phyloP scores from a whole-genome alignment of 2,329 filamentous ascomycete species.

The Fusarium sulawesiense region DNA sequence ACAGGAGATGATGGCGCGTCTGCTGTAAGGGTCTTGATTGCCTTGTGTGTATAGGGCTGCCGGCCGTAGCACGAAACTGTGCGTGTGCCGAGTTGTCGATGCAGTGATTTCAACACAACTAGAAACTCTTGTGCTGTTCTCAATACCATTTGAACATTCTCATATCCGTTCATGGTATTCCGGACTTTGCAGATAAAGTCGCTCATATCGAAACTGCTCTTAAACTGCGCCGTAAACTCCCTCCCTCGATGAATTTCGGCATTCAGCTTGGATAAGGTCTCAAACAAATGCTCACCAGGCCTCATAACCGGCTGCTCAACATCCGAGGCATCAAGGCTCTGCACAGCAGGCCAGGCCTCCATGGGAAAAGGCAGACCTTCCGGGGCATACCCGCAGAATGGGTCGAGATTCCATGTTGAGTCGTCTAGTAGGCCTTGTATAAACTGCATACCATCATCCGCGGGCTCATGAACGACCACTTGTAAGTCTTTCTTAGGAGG shows the following conservation, averaged over 20 bases:
- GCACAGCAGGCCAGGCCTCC: conserved; percentile 35
- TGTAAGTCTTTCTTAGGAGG: conserved; percentile 42
- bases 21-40: conserved; percentile 5
- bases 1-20: conserved; percentile 9
- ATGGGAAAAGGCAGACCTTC: conserved; percentile 34
- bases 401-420: conserved; percentile 33
- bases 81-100: conserved; percentile 39
- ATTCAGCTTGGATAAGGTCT: conserved; percentile 40
- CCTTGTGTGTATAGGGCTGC: conserved; percentile 10
- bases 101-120: conserved; percentile 40
- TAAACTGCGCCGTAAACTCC: conserved; percentile 17
- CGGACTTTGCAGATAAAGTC: conserved; percentile 32
- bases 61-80: conserved; percentile 8
- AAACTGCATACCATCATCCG: conserved; percentile 25
- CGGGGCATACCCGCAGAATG: conserved; percentile 20
- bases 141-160: conserved; percentile 39
- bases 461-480: not conserved
- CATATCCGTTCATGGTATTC: conserved; percentile 30
- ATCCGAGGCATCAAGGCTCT: conserved; percentile 14
- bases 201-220: conserved; percentile 6
- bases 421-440: conserved; percentile 34
- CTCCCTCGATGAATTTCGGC: conserved; percentile 37
- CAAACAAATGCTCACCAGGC: conserved; percentile 30
- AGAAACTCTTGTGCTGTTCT: conserved; percentile 45
- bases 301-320: conserved; percentile 15